Evolutionary conservation across 1,284 basidiomycete genomes (phyloP).

Genomic region (Ustilago crameri): DNA sequence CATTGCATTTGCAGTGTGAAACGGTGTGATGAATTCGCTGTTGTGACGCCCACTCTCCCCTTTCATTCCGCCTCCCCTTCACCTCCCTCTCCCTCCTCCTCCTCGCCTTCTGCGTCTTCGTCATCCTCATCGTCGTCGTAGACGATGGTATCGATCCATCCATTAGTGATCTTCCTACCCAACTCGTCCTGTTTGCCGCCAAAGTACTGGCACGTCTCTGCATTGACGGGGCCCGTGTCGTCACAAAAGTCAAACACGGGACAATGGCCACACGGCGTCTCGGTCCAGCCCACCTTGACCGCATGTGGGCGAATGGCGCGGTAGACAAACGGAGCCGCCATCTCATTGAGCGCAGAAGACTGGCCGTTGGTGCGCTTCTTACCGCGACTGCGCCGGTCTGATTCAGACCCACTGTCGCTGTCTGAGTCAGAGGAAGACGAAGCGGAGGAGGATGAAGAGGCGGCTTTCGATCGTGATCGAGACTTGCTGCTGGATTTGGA

Average conservation of each 20-base stretch:
- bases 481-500: too few species aligned
- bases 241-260: slow-evolving; percentile 64
- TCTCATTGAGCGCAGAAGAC: slow-evolving; percentile 16
- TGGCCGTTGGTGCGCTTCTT: slow-evolving; percentile 35
- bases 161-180: slow-evolving; percentile 37
- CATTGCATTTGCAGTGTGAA: too few species aligned
- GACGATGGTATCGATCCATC: slow-evolving; percentile 44
- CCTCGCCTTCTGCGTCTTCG: slow-evolving; percentile 11
- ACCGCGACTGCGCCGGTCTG: slow-evolving; percentile 23
- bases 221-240: slow-evolving; percentile 59
- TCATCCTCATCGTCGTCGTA: slow-evolving; percentile 36
- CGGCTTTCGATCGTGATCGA: slow-evolving; percentile 26
- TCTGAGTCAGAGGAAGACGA: too few species aligned
- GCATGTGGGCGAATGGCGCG: slow-evolving; percentile 47
- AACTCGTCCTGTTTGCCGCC: slow-evolving; percentile 47
- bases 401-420: slow-evolving; percentile 26
- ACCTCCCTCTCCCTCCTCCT: slow-evolving; percentile 12
- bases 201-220: slow-evolving; percentile 57
- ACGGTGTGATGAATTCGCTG: neutral
- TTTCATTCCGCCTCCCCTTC: slow-evolving; percentile 1
- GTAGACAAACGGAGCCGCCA: slow-evolving; percentile 56
- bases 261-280: slow-evolving; percentile 60
- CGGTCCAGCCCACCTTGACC: slow-evolving; percentile 54
- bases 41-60: neutral
- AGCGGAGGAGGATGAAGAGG: too few species aligned